Evolutionary conservation across 805 yeast species (phyloP).

Genomic region (Spathaspora girioi): DNA sequence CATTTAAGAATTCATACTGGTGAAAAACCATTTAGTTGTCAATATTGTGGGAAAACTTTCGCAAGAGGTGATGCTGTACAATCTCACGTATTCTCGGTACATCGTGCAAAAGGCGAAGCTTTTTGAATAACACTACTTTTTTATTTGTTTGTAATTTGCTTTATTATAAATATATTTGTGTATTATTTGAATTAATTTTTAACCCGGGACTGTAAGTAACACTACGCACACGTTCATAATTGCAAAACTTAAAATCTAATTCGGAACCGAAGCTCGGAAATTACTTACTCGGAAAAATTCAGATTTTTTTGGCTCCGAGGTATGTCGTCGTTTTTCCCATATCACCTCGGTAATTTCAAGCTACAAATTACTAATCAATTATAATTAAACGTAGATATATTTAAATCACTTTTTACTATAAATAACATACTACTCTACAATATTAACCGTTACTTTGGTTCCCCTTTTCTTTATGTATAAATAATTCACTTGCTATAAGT

Average conservation of each 20-base stretch:
- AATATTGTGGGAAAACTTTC: slow-evolving; percentile 18
- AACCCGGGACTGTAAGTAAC: too few species aligned
- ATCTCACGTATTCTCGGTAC: slow-evolving; percentile 18
- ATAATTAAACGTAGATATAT: too few species aligned
- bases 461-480: background rate
- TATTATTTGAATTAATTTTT: background rate
- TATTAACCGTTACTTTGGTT: background rate
- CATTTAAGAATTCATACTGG: slow-evolving; percentile 21
- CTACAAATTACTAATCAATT: too few species aligned
- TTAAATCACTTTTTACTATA: too few species aligned
- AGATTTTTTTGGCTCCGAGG: too few species aligned
- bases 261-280: too few species aligned
- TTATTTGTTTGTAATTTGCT: background rate
- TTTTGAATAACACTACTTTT: background rate
- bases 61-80: slow-evolving; percentile 23
- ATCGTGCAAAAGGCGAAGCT: slow-evolving; percentile 11
- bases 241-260: too few species aligned
- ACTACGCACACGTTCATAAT: too few species aligned
- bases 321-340: too few species aligned
- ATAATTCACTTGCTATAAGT: background rate
- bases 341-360: too few species aligned
- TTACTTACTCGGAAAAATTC: too few species aligned
- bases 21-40: slow-evolving; percentile 20
- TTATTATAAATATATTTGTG: background rate
- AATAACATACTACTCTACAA: too few species aligned